phyloP scores from a whole-genome alignment of 2,329 filamentous ascomycete species.

The Pleomassaria siparia region DNA sequence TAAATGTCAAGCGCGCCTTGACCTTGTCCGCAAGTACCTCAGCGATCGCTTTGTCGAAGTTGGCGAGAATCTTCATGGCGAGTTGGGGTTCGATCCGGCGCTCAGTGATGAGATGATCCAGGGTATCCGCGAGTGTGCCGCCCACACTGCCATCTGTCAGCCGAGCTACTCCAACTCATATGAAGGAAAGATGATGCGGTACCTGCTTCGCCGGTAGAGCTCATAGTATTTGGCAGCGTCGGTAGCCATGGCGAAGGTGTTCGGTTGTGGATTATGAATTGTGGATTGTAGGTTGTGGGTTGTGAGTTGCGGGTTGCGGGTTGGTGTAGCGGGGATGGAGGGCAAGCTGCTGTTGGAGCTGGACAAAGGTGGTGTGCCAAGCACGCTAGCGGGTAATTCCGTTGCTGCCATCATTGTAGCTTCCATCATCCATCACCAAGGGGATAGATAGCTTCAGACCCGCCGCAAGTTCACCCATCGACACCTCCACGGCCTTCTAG shows the following conservation, averaged over 20 bases:
- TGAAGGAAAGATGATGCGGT: conserved; percentile 38
- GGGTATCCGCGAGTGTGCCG: conserved; percentile 88
- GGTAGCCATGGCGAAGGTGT: conserved; percentile 31
- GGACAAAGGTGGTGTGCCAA: conserved; percentile 15
- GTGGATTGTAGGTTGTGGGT: conserved; percentile 15
- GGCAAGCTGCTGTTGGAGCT: conserved; percentile 13
- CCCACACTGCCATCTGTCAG: conserved; percentile 70
- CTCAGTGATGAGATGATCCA: conserved; percentile 93
- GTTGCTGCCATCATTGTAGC: conserved; percentile 27
- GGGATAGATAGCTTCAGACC: conserved; percentile 30
- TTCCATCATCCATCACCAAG: conserved; percentile 24
- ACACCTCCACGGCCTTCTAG: conserved; percentile 12
- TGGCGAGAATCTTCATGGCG: conserved; percentile 95
- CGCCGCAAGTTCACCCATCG: conserved; percentile 24
- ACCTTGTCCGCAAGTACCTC: conserved; percentile 91
- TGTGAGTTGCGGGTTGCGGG: conserved; percentile 6
- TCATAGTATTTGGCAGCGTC: conserved; percentile 72
- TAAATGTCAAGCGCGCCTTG: conserved; percentile 88
- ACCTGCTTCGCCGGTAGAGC: conserved; percentile 98
- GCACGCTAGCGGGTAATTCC: conserved; percentile 32
- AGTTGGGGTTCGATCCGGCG: conserved; percentile 96
- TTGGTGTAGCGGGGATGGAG: conserved; percentile 16
- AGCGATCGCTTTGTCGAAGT: conserved; percentile 92
- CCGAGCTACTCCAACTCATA: conserved; percentile 12
- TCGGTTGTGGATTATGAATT: conserved; percentile 7